Conservation (phyloP, 768 basidiomycete species). For the Cubamyces lactineus region DNA sequence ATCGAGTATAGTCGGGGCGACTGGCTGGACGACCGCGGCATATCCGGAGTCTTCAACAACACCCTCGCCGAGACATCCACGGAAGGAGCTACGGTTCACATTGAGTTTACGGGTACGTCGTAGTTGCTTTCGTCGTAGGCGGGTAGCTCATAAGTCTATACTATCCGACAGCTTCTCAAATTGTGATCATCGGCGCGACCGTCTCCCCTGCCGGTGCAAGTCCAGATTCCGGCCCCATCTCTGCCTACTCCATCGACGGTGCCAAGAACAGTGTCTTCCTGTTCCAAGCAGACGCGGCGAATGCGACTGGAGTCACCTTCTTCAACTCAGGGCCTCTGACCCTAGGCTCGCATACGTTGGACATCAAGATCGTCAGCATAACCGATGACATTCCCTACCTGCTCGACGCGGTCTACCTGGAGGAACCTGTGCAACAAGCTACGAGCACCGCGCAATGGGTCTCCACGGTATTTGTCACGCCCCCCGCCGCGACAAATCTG, state of each 20-base stretch:
- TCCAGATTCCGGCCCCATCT: conserved; percentile 12
- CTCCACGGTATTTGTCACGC: conserved; percentile 20
- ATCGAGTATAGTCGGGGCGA: conserved; percentile 10
- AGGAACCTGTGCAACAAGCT: not conserved
- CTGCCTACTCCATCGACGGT: conserved; percentile 22
- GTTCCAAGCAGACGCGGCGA: conserved; percentile 9
- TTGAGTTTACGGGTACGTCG: conserved; percentile 16
- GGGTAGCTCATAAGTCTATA: not conserved
- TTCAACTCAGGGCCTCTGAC: conserved; percentile 23
- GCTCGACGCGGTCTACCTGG: conserved; percentile 25
- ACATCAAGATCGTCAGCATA: conserved; percentile 17
- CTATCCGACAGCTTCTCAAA: conserved; percentile 17
- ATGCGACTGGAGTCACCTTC: conserved; percentile 15
- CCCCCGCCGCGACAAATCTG: not conserved
- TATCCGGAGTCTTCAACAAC: conserved; percentile 7
- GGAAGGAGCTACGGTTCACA: not conserved
- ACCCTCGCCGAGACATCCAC: conserved; percentile 7
- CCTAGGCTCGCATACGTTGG: conserved; percentile 24
- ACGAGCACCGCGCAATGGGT: conserved; percentile 14
- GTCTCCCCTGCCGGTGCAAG: not conserved
- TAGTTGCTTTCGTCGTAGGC: not conserved
- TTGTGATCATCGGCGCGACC: conserved; percentile 27
- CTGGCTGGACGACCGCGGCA: conserved; percentile 10
- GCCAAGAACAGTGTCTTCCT: conserved; percentile 18
- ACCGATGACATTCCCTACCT: conserved; percentile 16